A percentile compares a stretch with the other conserved stretches of the same genome.
Conservation (phyloP, 345 rosid genomes). For the Rhizophora apiculata region DNA sequence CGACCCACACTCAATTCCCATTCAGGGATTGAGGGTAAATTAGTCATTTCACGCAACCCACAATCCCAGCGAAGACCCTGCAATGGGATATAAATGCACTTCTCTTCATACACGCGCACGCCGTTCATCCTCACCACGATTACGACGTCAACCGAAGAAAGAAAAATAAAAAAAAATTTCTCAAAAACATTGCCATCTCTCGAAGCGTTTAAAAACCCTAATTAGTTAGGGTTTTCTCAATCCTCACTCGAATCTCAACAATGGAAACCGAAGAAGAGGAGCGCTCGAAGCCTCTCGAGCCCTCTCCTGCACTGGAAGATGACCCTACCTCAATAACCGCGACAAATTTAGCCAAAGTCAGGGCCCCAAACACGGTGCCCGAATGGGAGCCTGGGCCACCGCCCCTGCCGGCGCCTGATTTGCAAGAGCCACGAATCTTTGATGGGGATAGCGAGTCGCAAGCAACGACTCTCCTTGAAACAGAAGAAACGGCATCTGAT, state of each 20-base stretch:
- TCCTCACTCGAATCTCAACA: neutral
- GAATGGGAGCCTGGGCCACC: constrained; percentile 17
- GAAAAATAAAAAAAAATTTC: neutral
- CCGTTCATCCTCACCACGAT: too few species aligned
- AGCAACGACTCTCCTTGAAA: too few species aligned
- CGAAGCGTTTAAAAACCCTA: constrained; percentile 36
- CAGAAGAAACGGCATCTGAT: too few species aligned
- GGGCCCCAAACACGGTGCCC: constrained; percentile 3
- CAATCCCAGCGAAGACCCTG: too few species aligned
- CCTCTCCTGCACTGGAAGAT: constrained; percentile 22
- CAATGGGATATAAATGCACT: too few species aligned
- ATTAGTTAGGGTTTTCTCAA: constrained; percentile 25
- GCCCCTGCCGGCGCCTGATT: neutral
- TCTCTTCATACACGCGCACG: too few species aligned
- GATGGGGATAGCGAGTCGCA: too few species aligned
- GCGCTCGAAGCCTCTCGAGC: constrained; percentile 13
- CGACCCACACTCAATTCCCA: too few species aligned
- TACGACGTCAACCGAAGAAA: too few species aligned
- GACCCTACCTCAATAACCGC: constrained; percentile 1
- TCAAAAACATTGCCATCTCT: constrained; percentile 14
- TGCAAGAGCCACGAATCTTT: too few species aligned
- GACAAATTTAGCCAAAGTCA: neutral
- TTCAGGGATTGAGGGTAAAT: too few species aligned
- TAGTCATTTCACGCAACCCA: too few species aligned
- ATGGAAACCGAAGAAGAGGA: constrained; percentile 63